phyloP scores from a whole-genome alignment of 805 yeast species.

The Starmera quercuum region DNA sequence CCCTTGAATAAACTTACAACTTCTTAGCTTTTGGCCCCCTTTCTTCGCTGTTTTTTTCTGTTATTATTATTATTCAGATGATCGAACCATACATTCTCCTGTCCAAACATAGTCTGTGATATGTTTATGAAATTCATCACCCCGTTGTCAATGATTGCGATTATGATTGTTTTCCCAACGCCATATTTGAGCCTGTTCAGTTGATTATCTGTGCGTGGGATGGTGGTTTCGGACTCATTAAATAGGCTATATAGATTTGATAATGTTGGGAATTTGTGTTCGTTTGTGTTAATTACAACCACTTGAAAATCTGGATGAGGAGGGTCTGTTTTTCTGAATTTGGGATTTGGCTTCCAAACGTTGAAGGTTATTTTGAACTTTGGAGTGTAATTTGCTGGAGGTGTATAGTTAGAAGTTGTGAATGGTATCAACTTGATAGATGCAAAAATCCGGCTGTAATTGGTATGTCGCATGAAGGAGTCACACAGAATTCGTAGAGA shows the following conservation, averaged over 20 bases:
- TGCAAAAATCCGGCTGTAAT: constrained; percentile 21
- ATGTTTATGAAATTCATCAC: constrained; percentile 57
- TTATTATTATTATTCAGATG: neutral
- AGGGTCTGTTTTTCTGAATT: constrained; percentile 64
- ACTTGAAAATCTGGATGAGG: constrained; percentile 71
- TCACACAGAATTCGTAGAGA: constrained; percentile 11
- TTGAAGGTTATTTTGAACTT: constrained; percentile 39
- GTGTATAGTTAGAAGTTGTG: constrained; percentile 2
- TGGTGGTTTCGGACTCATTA: constrained; percentile 16
- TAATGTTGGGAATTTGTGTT: constrained; percentile 37
- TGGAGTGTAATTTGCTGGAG: constrained; percentile 7
- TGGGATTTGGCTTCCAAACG: constrained; percentile 79
- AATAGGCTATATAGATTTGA: constrained; percentile 32
- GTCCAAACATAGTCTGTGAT: constrained; percentile 40
- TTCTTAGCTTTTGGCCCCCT: neutral
- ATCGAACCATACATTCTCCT: constrained; percentile 24
- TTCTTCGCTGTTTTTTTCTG: neutral
- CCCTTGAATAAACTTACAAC: neutral
- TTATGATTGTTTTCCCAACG: constrained; percentile 35
- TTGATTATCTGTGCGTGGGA: constrained; percentile 25
- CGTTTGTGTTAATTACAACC: constrained; percentile 43
- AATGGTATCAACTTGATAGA: constrained; percentile 22
- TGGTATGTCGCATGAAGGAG: constrained; percentile 14
- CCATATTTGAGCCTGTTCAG: constrained; percentile 42
- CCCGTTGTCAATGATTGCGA: constrained; percentile 74